Evolutionary conservation across 208 protist genomes (phyloP).

Genomic region (Trypanosoma brucei): DNA sequence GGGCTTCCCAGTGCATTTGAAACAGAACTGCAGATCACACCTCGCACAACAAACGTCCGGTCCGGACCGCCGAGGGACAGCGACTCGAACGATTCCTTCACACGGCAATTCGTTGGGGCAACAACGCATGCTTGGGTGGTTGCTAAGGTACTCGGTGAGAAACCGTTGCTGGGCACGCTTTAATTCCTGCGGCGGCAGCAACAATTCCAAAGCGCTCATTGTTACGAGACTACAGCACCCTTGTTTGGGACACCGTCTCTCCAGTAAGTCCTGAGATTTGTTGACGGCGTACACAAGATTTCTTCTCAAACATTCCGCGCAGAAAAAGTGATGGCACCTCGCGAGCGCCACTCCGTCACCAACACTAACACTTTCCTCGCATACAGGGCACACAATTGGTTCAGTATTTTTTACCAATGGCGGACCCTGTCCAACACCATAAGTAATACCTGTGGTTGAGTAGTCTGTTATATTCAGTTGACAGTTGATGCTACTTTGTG

Average conservation of each 20-base stretch:
- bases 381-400: background rate
- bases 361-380: background rate
- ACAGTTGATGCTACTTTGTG: background rate
- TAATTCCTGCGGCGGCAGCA: background rate
- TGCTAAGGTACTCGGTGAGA: background rate
- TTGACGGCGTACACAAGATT: background rate
- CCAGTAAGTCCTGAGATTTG: background rate
- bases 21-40: slow-evolving; percentile 30
- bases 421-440: background rate
- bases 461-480: background rate
- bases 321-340: background rate
- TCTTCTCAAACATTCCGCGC: background rate
- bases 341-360: background rate
- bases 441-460: background rate
- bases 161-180: background rate
- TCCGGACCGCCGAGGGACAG: background rate
- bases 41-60: slow-evolving; percentile 31
- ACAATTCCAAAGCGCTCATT: background rate
- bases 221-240: background rate
- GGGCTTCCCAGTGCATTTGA: slow-evolving; percentile 13
- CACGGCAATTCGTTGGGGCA: background rate
- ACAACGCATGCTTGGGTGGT: slow-evolving; percentile 1
- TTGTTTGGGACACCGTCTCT: background rate
- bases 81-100: background rate
- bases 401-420: background rate